Evolutionary conservation across 140 eudicot species (phyloP), one percentile per base, ranked within the genome.

Genomic region (Anethum foeniculum): DNA sequence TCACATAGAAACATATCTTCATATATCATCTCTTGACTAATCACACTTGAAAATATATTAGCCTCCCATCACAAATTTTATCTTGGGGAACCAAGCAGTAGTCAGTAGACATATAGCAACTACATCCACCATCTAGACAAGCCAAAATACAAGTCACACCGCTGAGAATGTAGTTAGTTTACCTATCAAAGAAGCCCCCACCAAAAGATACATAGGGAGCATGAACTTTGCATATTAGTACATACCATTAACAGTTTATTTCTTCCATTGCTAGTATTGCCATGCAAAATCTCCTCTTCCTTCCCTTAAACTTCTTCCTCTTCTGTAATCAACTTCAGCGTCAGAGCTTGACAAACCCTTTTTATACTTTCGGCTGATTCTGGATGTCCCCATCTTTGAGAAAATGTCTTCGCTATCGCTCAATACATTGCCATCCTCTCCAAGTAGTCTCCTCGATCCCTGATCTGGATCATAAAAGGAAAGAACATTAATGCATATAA

Each of bases 261-360:
- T 18, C 19, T 76, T 49, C 48, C 38, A 27, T n/a, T 44, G 21
- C 79, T 75, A 83, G 84, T 82, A 80, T 32, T 76, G 79, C 90
- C 96, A 80, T 73, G 87, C 86, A 14, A 80, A 82, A 62, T 88
- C 86, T 82, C 87, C 90, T 85, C 85, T 84, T 78, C 89, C 86
- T 83, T 90, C 93, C 83, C 96, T 90, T 85, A 88, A 88, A 85
- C 97, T 93, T 86, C 97, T 85, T 39, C 93, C 97, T 86, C 98
- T 90, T 82, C 97, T 86, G 80, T 93, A 93, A 36, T 93, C 98
- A 34, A 93, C 81, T 86, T 93, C 98, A 15, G 98, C 98, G 85
- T 94, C 98, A 39, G 98, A 94, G 83, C 86, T 90, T 46, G 97
- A 90, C 23, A 83, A 89, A 30, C 96, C 93, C 84, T 54, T 44